Evolutionary conservation across 768 basidiomycete species (phyloP).

Genomic region (Scleroderma citrinum): DNA sequence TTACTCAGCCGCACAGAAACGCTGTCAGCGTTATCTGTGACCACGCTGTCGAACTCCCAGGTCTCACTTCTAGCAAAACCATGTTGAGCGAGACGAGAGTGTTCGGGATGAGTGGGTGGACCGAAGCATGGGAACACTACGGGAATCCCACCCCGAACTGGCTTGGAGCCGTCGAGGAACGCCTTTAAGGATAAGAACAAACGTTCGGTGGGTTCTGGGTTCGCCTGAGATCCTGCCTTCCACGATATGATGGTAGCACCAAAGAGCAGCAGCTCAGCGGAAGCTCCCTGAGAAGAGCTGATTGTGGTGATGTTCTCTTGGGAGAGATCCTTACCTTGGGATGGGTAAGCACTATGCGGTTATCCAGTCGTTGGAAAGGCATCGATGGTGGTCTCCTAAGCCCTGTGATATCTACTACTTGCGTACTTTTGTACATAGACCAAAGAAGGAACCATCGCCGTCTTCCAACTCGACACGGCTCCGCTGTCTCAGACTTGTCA

Average conservation of each 20-base stretch:
- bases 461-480: slow-evolving; percentile 3
- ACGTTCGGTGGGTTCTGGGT: slow-evolving; percentile 47
- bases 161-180: slow-evolving; percentile 72
- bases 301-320: neutral
- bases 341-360: slow-evolving; percentile 49
- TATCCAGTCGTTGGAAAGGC: slow-evolving; percentile 46
- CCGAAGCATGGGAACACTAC: slow-evolving; percentile 89
- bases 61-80: slow-evolving; percentile 80
- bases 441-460: slow-evolving; percentile 7
- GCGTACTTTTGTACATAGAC: neutral
- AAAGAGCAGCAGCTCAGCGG: slow-evolving; percentile 61
- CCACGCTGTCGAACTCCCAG: slow-evolving; percentile 64
- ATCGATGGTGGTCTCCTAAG: slow-evolving; percentile 29
- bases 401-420: neutral
- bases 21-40: slow-evolving; percentile 61
- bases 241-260: slow-evolving; percentile 89
- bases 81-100: slow-evolving; percentile 71
- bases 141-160: slow-evolving; percentile 54
- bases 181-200: slow-evolving; percentile 83
- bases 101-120: slow-evolving; percentile 68
- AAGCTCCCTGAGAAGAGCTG: slow-evolving; percentile 47
- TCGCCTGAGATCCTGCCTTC: slow-evolving; percentile 45
- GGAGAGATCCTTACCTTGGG: slow-evolving; percentile 43
- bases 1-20: slow-evolving; percentile 77
- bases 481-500: slow-evolving; percentile 1